A percentile compares a stretch with the other conserved stretches of the same genome.
Evolutionary conservation across 805 yeast genomes (phyloP).

Genomic region (Yamadazyma insecticola): DNA sequence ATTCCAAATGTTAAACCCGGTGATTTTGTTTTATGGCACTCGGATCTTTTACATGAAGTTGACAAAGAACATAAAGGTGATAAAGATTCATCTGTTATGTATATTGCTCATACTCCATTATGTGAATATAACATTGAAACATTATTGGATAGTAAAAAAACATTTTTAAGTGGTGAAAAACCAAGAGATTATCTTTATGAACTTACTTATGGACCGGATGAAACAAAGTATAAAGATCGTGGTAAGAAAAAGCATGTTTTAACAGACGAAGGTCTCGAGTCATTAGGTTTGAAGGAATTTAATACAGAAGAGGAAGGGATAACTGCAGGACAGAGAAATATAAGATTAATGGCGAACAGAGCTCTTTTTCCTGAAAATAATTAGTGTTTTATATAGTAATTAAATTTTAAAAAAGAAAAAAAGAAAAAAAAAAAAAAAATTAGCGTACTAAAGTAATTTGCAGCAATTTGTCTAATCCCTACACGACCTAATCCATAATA

Average conservation of each 20-base stretch:
- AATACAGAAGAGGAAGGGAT: conserved; percentile 16
- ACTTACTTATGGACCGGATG: conserved; percentile 1
- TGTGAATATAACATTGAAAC: conserved; percentile 13
- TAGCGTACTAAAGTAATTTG: too few relatives aligned
- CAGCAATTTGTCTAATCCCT: too few relatives aligned
- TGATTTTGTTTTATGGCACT: conserved; percentile 42
- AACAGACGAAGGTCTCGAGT: conserved; percentile 16
- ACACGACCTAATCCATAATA: too few relatives aligned
- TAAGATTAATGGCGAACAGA: conserved; percentile 19
- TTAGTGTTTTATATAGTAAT: too few relatives aligned
- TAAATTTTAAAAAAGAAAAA: too few relatives aligned
- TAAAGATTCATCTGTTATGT: conserved; percentile 34
- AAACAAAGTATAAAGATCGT: conserved; percentile 15
- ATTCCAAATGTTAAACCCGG: conserved; percentile 39
- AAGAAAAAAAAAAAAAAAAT: too few relatives aligned
- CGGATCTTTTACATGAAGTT: conserved; percentile 38
- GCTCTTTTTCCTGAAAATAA: too few relatives aligned
- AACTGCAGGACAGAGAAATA: conserved; percentile 19
- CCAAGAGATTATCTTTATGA: conserved; percentile 12
- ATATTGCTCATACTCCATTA: conserved; percentile 33
- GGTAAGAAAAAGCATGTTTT: conserved; percentile 15
- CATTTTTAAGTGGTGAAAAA: conserved; percentile 4
- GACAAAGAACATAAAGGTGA: conserved; percentile 31
- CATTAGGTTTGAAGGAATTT: conserved; percentile 23
- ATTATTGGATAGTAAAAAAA: conserved; percentile 7